Conservation (phyloP, 163 green algal species). For the Trebouxiophyceae sp. region DNA sequence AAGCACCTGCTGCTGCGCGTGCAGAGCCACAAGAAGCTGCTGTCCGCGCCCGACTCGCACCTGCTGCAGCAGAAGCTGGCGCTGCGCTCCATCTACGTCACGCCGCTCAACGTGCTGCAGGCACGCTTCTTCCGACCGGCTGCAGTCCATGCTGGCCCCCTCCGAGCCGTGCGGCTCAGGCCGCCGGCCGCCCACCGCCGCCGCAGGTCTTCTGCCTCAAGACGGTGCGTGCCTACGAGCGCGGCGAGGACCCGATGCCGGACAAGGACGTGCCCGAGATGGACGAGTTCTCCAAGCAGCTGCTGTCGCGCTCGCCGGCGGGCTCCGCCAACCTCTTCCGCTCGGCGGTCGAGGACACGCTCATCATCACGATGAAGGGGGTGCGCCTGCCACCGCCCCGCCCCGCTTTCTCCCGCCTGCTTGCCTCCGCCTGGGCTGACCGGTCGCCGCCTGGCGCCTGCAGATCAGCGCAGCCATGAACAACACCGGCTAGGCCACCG, state of each 20-base stretch:
- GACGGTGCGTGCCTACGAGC: conserved; percentile 31
- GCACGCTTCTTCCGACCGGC: too few species aligned
- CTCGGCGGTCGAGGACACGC: conserved; percentile 9
- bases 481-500: neutral
- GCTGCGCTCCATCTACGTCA: conserved; percentile 78
- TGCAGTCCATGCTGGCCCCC: too few species aligned
- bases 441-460: neutral
- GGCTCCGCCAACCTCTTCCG: conserved; percentile 38
- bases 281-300: conserved; percentile 27
- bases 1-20: conserved; percentile 12
- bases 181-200: too few species aligned
- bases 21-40: conserved; percentile 52
- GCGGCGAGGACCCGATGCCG: conserved; percentile 23
- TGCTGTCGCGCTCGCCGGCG: conserved; percentile 41
- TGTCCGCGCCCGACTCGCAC: conserved; percentile 35
- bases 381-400: neutral
- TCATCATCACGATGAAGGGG: conserved; percentile 2
- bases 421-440: too few species aligned
- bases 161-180: too few species aligned
- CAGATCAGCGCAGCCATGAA: neutral
- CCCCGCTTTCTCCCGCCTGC: neutral
- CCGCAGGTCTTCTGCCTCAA: conserved; percentile 44
- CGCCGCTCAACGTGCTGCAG: conserved; percentile 88
- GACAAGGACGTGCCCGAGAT: conserved; percentile 37
- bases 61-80: conserved; percentile 75